Evolutionary conservation across 257 asterid genomes (phyloP), one percentile per base, ranked within the genome.

Genomic region (Nicotiana knightiana): DNA sequence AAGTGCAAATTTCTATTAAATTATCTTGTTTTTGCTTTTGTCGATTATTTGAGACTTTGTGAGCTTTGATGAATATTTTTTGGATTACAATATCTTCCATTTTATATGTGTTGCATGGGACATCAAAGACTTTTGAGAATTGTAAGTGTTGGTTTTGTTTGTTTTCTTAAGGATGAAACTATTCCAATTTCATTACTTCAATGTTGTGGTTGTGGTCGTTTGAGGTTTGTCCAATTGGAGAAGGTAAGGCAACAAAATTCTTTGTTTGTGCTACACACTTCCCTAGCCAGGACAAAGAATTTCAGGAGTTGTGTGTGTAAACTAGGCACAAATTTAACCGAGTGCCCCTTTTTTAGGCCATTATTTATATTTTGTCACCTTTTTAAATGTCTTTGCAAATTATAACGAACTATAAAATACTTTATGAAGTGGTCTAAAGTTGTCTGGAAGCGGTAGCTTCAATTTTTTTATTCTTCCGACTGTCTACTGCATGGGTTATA

Each of bases 131-230:
- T 46, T 21, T 28, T 24, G 12, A 32, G 32, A 77, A 61, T 17
- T 61, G 61, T 28, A 66, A 79, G 24, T 46, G 59, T 48, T 54
- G 30, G 17, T 28, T 83, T 15, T 33, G 30, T 30, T 46, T 17
- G 76, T 83, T 87, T 86, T 37, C 92, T 81, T 86, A 59, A 48
- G 70, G 39, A 67, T 62, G 76, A 78, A 82, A 85, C 80, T 85
- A 90, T 90, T 86, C 91, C 88, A 86, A 81, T 82, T 75, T 85
- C 88, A 67, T 92, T 87, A 87, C 97, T 88, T 91, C 67, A 35
- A 64, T 17, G 2, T 81, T 48, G 9, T 61, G 67, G 5, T 79
- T 54, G 33, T 46, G 66, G 43, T 62, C 73, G 89, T 81, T 63
- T 67, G 63, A 81, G 85, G 89, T 62, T 86, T 85, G 64, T 85